These are phyloP conservation scores for Tricholoma sp. DNA, from an alignment of 768 basidiomycete genomes.

Conservation along the genomic window DNA sequence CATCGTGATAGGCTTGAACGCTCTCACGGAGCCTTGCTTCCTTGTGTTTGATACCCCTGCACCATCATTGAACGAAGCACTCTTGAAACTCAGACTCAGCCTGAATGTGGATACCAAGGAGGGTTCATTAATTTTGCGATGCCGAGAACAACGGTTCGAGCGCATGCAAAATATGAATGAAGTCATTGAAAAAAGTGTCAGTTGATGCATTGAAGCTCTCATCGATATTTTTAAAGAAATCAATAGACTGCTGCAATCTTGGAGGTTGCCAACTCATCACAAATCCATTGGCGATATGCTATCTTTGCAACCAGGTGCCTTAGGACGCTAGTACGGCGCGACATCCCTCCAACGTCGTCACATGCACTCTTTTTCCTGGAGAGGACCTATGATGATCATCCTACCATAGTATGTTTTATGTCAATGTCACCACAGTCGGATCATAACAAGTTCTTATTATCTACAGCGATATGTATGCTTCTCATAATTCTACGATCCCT, in stretches of 20 bases:
- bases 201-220: conserved; percentile 13
- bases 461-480: conserved; percentile 57
- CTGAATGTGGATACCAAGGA: conserved; percentile 31
- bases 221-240: background rate
- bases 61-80: conserved; percentile 32
- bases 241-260: conserved; percentile 39
- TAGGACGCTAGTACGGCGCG: conserved; percentile 63
- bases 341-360: conserved; percentile 42
- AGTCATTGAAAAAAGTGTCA: conserved; percentile 38
- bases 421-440: background rate
- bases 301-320: conserved; percentile 67
- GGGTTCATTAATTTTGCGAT: conserved; percentile 31
- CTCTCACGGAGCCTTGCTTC: conserved; percentile 58
- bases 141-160: conserved; percentile 38
- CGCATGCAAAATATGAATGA: conserved; percentile 39
- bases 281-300: conserved; percentile 78
- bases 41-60: conserved; percentile 50
- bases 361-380: conserved; percentile 57
- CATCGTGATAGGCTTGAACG: conserved; percentile 44
- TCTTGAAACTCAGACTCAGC: conserved; percentile 30
- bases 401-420: conserved; percentile 51
- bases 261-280: conserved; percentile 50
- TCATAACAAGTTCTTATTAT: conserved; percentile 7
- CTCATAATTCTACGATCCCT: background rate
- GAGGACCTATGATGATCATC: conserved; percentile 58